phyloP scores from a whole-genome alignment of 129 eudicot species.

The carrot (Daucus carota) region DNA sequence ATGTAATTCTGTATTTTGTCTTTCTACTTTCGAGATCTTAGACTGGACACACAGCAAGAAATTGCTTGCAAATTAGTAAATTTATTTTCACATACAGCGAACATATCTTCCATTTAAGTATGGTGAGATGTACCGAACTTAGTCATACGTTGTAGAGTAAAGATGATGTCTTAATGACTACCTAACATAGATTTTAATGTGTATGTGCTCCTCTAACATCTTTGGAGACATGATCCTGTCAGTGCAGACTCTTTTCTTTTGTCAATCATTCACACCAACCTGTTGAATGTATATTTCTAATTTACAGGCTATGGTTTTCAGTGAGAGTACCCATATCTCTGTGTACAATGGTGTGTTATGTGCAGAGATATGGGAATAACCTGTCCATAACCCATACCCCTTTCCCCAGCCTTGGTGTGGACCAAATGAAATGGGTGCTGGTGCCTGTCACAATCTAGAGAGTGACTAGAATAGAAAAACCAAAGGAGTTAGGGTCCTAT shows the following conservation, averaged over 20 bases:
- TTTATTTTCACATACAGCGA: not conserved
- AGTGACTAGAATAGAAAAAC: not conserved
- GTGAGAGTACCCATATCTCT: not conserved
- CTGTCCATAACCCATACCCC: slow-evolving; percentile 4
- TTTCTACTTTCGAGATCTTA: not conserved
- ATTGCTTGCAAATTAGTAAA: too few relatives aligned
- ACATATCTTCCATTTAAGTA: not conserved
- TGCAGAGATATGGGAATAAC: not conserved
- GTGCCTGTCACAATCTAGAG: not conserved
- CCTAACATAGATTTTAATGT: not conserved
- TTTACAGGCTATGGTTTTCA: not conserved
- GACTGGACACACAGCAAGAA: too few relatives aligned
- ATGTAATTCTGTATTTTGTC: not conserved
- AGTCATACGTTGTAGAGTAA: not conserved
- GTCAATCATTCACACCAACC: not conserved
- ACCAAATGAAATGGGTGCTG: not conserved
- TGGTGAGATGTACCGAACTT: not conserved
- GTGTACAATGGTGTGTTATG: not conserved
- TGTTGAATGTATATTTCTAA: not conserved
- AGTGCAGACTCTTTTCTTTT: not conserved
- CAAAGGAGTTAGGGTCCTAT: not conserved
- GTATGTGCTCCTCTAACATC: not conserved
- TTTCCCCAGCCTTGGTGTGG: not conserved
- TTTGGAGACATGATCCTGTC: not conserved
- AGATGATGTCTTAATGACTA: not conserved